Conservation (phyloP, 495 filamentous ascomycete species). For the Hypoxylon rickii region DNA sequence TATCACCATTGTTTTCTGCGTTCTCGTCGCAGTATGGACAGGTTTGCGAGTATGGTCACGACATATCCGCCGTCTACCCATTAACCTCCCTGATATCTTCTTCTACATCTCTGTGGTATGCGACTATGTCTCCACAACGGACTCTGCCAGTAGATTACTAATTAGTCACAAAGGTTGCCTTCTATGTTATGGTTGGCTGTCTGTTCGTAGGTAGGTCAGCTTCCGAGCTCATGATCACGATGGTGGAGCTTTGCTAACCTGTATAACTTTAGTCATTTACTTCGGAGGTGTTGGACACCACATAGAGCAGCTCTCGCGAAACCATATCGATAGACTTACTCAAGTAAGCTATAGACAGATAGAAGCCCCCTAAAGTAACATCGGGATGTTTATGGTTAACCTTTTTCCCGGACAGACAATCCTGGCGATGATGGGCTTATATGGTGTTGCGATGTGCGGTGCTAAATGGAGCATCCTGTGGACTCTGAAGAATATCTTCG, state of each 20-base stretch:
- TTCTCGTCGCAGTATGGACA: background rate
- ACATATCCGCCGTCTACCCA: background rate
- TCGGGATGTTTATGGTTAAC: background rate
- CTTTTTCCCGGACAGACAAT: background rate
- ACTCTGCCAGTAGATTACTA: background rate
- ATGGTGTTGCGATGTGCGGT: background rate
- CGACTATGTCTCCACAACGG: background rate
- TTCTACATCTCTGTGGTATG: background rate
- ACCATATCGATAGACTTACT: background rate
- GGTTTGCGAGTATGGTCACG: background rate
- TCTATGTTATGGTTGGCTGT: background rate
- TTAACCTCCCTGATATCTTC: background rate
- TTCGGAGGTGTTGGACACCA: background rate
- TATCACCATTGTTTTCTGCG: background rate
- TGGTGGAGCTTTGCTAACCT: background rate
- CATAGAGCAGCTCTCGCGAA: background rate
- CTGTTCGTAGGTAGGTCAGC: background rate
- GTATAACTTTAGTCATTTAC: background rate
- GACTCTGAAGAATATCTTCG: background rate
- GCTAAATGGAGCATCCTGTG: background rate
- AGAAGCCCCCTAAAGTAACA: background rate
- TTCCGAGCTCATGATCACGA: background rate
- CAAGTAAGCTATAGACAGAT: background rate
- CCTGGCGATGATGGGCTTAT: background rate
- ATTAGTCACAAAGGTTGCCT: background rate